A percentile compares a stretch with the other conserved stretches of the same genome.
Evolutionary conservation across 139 green algal genomes (phyloP).

Genomic region (Haematococcus sp.): DNA sequence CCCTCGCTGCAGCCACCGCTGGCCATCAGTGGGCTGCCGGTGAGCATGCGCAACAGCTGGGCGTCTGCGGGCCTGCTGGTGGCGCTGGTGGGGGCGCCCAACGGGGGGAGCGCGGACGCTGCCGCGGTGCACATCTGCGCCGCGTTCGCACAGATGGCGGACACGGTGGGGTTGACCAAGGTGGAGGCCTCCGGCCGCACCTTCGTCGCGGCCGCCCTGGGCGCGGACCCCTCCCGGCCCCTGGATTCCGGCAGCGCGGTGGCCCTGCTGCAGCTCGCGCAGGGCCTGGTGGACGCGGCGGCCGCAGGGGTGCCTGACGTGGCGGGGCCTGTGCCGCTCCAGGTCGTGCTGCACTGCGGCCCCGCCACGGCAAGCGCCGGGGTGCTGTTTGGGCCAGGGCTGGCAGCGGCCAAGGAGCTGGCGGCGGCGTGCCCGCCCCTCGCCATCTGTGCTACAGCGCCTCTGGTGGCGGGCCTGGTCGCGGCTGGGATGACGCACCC

Average conservation of each 20-base stretch:
- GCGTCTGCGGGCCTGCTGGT: conserved; percentile 1
- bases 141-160: conserved; percentile 7
- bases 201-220: neutral
- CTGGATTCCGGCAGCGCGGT: neutral
- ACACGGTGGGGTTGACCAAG: neutral
- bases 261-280: conserved; percentile 1
- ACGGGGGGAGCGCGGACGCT: neutral
- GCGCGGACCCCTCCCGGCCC: neutral
- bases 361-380: neutral
- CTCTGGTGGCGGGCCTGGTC: neutral
- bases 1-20: neutral
- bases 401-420: neutral
- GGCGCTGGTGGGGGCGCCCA: neutral
- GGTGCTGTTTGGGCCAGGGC: neutral
- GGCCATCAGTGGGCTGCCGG: neutral
- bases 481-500: conserved; percentile 6
- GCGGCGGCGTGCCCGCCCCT: neutral
- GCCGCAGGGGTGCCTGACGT: neutral
- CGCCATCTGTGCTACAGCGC: neutral
- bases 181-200: conserved; percentile 1
- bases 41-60: neutral
- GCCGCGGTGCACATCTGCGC: neutral
- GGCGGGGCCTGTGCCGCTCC: neutral
- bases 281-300: conserved; percentile 5
- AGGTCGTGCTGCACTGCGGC: conserved; percentile 7